phyloP scores from a whole-genome alignment of 2,329 filamentous ascomycete species.

The Aaosphaeria pasadenensis region DNA sequence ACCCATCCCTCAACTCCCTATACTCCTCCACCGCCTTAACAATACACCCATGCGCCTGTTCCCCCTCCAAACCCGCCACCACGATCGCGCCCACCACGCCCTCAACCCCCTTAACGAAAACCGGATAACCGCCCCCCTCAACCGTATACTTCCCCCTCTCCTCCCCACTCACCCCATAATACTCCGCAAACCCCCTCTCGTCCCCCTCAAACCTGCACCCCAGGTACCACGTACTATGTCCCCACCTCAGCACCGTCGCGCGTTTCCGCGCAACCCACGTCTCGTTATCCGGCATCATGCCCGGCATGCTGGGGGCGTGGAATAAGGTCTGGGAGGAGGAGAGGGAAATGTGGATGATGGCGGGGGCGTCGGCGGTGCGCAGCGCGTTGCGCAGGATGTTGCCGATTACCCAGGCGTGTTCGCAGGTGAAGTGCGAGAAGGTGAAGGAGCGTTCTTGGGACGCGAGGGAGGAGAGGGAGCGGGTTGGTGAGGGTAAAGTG shows the following conservation, averaged over 20 bases:
- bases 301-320: slow-evolving; percentile 64
- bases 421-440: slow-evolving; percentile 58
- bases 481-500: slow-evolving; percentile 29
- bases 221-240: slow-evolving; percentile 68
- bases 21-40: slow-evolving; percentile 64
- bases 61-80: slow-evolving; percentile 72
- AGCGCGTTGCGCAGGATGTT: slow-evolving; percentile 63
- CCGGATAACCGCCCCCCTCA: slow-evolving; percentile 73
- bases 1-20: slow-evolving; percentile 35
- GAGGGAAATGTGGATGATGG: slow-evolving; percentile 64
- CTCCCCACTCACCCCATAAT: slow-evolving; percentile 59
- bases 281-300: slow-evolving; percentile 69
- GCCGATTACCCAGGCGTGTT: slow-evolving; percentile 65
- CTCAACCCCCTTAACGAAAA: slow-evolving; percentile 70
- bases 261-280: slow-evolving; percentile 63
- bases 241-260: slow-evolving; percentile 69
- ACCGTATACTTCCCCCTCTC: slow-evolving; percentile 65
- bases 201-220: slow-evolving; percentile 66
- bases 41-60: slow-evolving; percentile 75
- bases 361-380: slow-evolving; percentile 51
- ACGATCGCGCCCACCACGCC: slow-evolving; percentile 73
- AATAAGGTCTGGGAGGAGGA: slow-evolving; percentile 64
- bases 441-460: slow-evolving; percentile 42
- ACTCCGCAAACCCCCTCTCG: slow-evolving; percentile 62
- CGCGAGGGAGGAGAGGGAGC: slow-evolving; percentile 39